Percentiles rank a stretch among this genome's conserved stretches.
These are phyloP conservation scores for Extremus antarcticus DNA, from an alignment of 495 filamentous ascomycete species.

Conservation along the genomic window DNA sequence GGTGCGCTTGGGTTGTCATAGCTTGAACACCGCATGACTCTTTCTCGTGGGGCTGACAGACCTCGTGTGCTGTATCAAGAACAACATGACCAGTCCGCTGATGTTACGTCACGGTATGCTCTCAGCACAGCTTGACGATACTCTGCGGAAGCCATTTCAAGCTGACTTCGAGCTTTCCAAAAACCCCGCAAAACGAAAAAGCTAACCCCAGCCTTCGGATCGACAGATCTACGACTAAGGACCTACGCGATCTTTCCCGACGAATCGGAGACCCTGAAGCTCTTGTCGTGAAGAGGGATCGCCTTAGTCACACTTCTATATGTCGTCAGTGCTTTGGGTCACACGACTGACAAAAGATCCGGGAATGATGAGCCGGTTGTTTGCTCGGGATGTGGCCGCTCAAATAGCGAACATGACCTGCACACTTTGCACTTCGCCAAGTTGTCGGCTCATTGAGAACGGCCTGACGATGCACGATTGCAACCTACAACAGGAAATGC, in stretches of 20 bases:
- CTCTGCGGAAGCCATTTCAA: no score
- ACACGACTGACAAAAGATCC: neutral
- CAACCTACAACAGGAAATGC: no score
- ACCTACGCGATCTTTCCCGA: no score
- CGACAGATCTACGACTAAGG: neutral
- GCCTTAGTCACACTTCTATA: neutral
- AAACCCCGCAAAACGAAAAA: neutral
- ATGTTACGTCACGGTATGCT: no score
- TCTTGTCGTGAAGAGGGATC: no score
- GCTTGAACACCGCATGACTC: neutral
- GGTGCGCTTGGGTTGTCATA: neutral
- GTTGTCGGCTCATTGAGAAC: neutral
- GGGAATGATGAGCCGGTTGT: neutral
- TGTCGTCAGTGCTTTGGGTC: neutral
- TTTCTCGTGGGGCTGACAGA: neutral
- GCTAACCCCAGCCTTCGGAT: neutral
- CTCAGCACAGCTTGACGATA: no score
- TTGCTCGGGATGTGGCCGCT: neutral
- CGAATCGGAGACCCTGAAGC: no score
- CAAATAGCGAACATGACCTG: neutral
- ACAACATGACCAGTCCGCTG: no score
- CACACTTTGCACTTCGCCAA: neutral
- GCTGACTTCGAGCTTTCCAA: no score
- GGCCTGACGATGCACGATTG: neutral
- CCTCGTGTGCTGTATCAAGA: no score